Base-by-base conservation (phyloP, 2,329 filamentous ascomycete species). In the Diaporthe vaccinii region DNA sequence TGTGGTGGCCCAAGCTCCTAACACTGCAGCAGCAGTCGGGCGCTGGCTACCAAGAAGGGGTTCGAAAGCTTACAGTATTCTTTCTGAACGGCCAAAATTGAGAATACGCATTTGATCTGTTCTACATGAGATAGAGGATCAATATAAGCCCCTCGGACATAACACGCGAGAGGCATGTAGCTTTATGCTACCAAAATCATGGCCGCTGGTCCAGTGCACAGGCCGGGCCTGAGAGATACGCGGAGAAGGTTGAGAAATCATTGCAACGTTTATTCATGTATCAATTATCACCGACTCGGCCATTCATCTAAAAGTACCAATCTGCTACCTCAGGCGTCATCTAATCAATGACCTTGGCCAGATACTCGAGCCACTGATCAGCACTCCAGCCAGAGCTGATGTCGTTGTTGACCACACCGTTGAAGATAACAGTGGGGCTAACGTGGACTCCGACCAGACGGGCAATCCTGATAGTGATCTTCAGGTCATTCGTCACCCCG, bases 371-470 rank as follows among this genome's bases (percentile, higher is more conserved):
- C 96, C 96, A 98, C 85, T 98, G 93, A 75, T 94, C 91, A 79
- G 88, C 88, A 0, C 90, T 93, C 91, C 95, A 98, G 34, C 92
- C 90, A 75, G 93, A 96, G 77, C 92, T 93, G 78, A 98, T 94
- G 69, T 93, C 91, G 78, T 91, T 91, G 81, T 94, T 94, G 68
- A 97, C 92, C 34, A 97, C 90, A 0, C 96, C 95, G 84, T 98
- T 92, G 83, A 97, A 96, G 68, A 98, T 88, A 28, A 96, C 95
- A 0, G 96, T 98, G 2, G 96, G 96, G 57, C 95, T 96, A 55
- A 98, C 95, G 86, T 98, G 96, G 58, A 98, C 91, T 17, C 96
- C 94, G 12, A 94, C 90, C 78, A 97, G 85, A 58, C 96, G 88
- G 80, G 94, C 90, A 83, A 93, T 93, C 89, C 96, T 97, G 77